A percentile compares a stretch with the other conserved stretches of the same genome.
phyloP scores from a whole-genome alignment of 192 early-diverging fungal genomes.

The Coemansia sp. region DNA sequence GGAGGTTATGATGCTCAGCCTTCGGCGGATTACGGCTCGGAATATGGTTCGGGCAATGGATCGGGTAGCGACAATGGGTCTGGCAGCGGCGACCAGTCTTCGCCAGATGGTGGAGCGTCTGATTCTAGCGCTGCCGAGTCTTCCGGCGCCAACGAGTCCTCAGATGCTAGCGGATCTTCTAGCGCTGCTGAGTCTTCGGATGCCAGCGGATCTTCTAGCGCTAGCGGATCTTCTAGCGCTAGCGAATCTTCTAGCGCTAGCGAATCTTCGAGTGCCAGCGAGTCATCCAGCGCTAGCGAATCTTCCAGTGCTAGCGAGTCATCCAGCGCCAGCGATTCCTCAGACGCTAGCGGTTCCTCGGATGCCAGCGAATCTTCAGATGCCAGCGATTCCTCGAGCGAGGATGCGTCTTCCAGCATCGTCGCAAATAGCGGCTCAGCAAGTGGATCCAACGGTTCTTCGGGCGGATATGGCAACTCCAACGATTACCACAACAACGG shows the following conservation, averaged over 20 bases:
- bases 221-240: neutral
- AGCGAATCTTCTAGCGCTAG: neutral
- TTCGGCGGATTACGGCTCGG: slow-evolving; percentile 1
- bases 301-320: neutral
- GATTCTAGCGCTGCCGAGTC: slow-evolving; percentile 3
- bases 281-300: neutral
- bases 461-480: neutral
- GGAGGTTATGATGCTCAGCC: slow-evolving; percentile 4
- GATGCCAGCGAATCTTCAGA: neutral
- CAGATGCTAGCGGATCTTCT: neutral
- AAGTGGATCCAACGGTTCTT: neutral
- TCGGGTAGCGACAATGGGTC: neutral
- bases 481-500: neutral
- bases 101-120: neutral
- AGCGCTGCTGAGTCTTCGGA: neutral
- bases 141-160: neutral
- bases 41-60: slow-evolving; percentile 9
- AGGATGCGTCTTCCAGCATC: neutral
- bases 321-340: neutral
- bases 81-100: neutral
- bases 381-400: slow-evolving; percentile 3
- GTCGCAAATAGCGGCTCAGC: neutral
- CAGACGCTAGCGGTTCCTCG: neutral
- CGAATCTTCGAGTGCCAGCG: neutral
- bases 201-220: neutral